phyloP scores from a whole-genome alignment of 1,284 basidiomycete genomes.

The Cutaneotrichosporon mucoides region DNA sequence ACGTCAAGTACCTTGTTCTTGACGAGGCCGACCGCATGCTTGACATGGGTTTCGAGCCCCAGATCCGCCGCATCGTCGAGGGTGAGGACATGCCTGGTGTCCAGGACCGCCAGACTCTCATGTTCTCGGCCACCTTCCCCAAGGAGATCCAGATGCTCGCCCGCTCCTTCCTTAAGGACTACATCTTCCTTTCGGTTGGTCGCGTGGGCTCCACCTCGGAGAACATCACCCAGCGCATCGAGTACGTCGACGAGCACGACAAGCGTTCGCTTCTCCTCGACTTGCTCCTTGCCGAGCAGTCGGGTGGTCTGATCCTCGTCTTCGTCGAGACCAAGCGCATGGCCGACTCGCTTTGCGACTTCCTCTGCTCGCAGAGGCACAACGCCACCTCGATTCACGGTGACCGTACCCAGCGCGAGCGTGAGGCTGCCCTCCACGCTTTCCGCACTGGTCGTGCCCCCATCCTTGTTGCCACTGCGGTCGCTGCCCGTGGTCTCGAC shows the following conservation, averaged over 20 bases:
- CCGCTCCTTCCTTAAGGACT: conserved; percentile 87
- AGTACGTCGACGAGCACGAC: conserved; percentile 96
- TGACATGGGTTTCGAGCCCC: conserved; percentile 99
- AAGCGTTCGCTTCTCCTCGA: conserved; percentile 97
- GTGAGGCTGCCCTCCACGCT: conserved; percentile 89
- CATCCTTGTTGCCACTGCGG: conserved; percentile 95
- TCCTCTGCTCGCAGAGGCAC: conserved; percentile 78
- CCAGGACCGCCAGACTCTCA: conserved; percentile 91
- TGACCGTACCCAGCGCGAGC: conserved; percentile 95
- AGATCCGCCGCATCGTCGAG: conserved; percentile 97
- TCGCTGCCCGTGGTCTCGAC: conserved; percentile 97
- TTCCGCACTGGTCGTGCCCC: conserved; percentile 94
- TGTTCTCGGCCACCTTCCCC: conserved; percentile 99
- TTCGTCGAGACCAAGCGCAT: conserved; percentile 99
- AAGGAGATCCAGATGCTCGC: conserved; percentile 98
- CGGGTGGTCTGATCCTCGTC: conserved; percentile 80
- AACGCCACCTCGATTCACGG: conserved; percentile 97
- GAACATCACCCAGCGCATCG: conserved; percentile 99
- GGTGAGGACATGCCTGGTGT: conserved; percentile 97
- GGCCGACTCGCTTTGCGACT: conserved; percentile 98
- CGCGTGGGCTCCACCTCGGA: conserved; percentile 98
- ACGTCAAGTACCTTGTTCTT: conserved; percentile 96
- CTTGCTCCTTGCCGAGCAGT: conserved; percentile 74
- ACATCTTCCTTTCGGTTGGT: conserved; percentile 97
- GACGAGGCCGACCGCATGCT: conserved; percentile 99